phyloP scores from a whole-genome alignment of 2,329 filamentous ascomycete genomes.

The Epicoccum nigrum region DNA sequence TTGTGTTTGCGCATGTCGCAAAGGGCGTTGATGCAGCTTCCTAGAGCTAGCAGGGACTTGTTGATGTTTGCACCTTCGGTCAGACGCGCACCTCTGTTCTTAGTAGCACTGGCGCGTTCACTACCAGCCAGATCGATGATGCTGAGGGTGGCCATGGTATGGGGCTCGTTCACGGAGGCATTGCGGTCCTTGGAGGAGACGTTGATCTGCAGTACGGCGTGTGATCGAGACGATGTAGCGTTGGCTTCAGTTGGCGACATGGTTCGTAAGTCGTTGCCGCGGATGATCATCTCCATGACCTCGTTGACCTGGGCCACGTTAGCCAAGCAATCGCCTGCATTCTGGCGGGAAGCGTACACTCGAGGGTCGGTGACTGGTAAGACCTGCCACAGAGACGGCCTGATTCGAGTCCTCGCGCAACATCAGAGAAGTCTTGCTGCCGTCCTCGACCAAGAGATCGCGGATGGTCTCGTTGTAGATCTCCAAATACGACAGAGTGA shows the following conservation, averaged over 20 bases:
- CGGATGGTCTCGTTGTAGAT: constrained; percentile 99
- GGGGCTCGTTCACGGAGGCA: constrained; percentile 87
- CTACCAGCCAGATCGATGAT: constrained; percentile 98
- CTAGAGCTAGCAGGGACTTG: constrained; percentile 91
- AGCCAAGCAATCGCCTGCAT: background rate
- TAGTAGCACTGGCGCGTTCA: constrained; percentile 93
- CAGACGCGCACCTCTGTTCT: constrained; percentile 90
- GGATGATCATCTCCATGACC: constrained; percentile 99
- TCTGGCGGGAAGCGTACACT: constrained; percentile 62
- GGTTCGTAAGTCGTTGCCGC: constrained; percentile 91
- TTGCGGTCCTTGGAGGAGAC: constrained; percentile 93
- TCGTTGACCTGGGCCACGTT: constrained; percentile 64
- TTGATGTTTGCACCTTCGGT: constrained; percentile 99
- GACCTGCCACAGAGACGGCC: constrained; percentile 84
- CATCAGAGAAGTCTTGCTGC: constrained; percentile 84
- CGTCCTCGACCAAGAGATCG: constrained; percentile 85
- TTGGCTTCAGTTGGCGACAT: constrained; percentile 98
- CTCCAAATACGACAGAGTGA: constrained; percentile 93
- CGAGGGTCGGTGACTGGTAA: constrained; percentile 88
- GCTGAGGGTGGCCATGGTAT: constrained; percentile 97
- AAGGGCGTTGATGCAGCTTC: constrained; percentile 97
- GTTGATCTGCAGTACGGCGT: constrained; percentile 97
- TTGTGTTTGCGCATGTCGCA: constrained; percentile 91
- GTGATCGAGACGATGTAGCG: constrained; percentile 94
- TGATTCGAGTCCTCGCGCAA: constrained; percentile 94